phyloP scores from a whole-genome alignment of 352 stramenopile genomes.

The Phytophthora pinifolia region DNA sequence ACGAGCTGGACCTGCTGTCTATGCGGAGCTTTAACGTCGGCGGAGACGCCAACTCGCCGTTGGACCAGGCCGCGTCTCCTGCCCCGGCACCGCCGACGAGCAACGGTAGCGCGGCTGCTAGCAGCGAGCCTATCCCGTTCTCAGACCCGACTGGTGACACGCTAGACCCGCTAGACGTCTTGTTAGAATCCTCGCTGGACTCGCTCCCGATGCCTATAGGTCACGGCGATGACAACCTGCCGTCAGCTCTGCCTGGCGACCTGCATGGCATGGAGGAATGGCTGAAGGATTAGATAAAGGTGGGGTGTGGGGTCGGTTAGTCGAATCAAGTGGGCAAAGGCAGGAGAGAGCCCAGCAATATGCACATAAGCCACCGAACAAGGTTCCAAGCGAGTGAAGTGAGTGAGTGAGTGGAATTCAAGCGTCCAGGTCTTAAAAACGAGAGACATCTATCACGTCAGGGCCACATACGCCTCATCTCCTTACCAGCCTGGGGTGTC shows the following conservation, averaged over 20 bases:
- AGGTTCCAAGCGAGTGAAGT: constrained; percentile 15
- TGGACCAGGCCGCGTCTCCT: constrained; percentile 17
- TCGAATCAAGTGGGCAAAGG: constrained; percentile 11
- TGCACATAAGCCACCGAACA: constrained; percentile 23
- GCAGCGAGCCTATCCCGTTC: constrained; percentile 50
- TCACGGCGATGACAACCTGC: constrained; percentile 46
- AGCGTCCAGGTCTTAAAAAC: constrained; percentile 10
- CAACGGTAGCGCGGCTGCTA: constrained; percentile 8
- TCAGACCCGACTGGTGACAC: constrained; percentile 32
- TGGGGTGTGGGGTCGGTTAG: constrained; percentile 17
- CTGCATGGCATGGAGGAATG: constrained; percentile 81
- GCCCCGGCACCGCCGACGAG: constrained; percentile 9
- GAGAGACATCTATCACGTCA: too few relatives aligned
- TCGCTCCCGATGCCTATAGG: constrained; percentile 71
- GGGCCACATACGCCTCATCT: too few relatives aligned
- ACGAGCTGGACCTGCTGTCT: constrained; percentile 75
- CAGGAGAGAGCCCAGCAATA: constrained; percentile 1
- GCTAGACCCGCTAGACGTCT: constrained; percentile 51
- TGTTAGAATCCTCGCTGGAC: constrained; percentile 58
- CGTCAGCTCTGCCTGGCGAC: constrained; percentile 60
- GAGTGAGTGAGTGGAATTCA: constrained; percentile 23
- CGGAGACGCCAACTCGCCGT: constrained; percentile 14
- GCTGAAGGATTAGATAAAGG: constrained; percentile 66
- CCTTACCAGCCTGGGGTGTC: constrained; percentile 69
- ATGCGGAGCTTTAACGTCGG: constrained; percentile 57